Conservation (phyloP, 345 rosid genomes). For the Euphorbia tirucalli region DNA sequence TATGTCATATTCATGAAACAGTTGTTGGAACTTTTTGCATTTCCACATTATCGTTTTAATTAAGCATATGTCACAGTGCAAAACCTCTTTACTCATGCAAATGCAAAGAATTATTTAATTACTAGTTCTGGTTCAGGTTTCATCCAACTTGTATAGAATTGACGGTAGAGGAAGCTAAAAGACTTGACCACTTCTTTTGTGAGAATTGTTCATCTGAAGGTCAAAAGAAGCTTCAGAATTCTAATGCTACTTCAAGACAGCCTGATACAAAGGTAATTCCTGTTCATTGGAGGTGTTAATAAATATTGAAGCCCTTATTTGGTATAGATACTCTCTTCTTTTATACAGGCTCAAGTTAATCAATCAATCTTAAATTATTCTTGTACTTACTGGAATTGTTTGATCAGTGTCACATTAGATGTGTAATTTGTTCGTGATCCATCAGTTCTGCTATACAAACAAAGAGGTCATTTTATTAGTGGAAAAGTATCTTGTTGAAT, state of each 20-base stretch:
- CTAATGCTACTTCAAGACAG: conserved; percentile 46
- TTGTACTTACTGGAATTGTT: neutral
- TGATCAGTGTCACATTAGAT: neutral
- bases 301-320: neutral
- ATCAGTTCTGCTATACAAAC: neutral
- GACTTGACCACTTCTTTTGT: conserved; percentile 81
- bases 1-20: neutral
- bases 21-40: neutral
- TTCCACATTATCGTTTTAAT: neutral
- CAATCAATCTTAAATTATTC: neutral
- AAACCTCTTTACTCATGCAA: conserved; percentile 14
- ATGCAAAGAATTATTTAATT: conserved; percentile 24
- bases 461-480: neutral
- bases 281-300: neutral
- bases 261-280: conserved; percentile 62
- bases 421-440: neutral
- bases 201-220: conserved; percentile 72
- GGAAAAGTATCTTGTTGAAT: neutral
- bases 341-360: neutral
- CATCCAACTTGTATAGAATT: conserved; percentile 97
- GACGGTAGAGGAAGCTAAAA: conserved; percentile 75
- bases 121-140: conserved; percentile 76
- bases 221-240: conserved; percentile 58
- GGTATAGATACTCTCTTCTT: neutral
- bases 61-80: neutral